Evolutionary conservation across 2,329 filamentous ascomycete species (phyloP).

Genomic region (Neurospora crassa): DNA sequence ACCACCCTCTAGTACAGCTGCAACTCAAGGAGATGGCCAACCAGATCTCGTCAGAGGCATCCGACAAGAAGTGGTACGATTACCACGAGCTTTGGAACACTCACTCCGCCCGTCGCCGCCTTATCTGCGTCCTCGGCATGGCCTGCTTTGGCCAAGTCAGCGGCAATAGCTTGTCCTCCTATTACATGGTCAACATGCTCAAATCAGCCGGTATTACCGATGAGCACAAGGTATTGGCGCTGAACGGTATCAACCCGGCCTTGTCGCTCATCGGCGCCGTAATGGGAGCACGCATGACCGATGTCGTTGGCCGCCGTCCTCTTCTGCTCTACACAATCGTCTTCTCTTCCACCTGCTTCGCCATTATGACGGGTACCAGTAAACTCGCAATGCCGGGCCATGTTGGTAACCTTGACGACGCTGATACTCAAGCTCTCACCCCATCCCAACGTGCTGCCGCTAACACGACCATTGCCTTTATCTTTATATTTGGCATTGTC

Average conservation of each 20-base stretch:
- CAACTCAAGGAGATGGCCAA: conserved; percentile 39
- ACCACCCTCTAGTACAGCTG: conserved; percentile 41
- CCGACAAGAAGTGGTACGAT: conserved; percentile 47
- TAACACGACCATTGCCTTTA: conserved; percentile 38
- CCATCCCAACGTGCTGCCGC: conserved; percentile 27
- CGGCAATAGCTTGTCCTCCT: conserved; percentile 38
- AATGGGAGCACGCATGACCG: conserved; percentile 45
- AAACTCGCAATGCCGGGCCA: conserved; percentile 26
- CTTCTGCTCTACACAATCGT: conserved; percentile 38
- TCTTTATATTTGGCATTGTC: conserved; percentile 42
- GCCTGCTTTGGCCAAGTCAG: conserved; percentile 43
- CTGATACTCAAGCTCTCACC: background rate
- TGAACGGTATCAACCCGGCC: conserved; percentile 45
- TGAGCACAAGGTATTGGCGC: conserved; percentile 35
- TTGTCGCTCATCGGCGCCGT: conserved; percentile 41
- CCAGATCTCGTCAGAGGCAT: conserved; percentile 37
- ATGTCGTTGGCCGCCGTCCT: conserved; percentile 47
- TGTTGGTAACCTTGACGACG: conserved; percentile 18
- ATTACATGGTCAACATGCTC: conserved; percentile 46
- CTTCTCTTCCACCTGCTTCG: conserved; percentile 37
- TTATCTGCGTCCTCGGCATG: conserved; percentile 42
- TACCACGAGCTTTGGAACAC: conserved; percentile 43
- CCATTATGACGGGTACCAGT: conserved; percentile 37
- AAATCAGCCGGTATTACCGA: conserved; percentile 41
- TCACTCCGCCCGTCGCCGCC: conserved; percentile 36